These are phyloP conservation scores for Chamaecrista fasciculata DNA, from an alignment of 306 rosid species.

Conservation along the genomic window DNA sequence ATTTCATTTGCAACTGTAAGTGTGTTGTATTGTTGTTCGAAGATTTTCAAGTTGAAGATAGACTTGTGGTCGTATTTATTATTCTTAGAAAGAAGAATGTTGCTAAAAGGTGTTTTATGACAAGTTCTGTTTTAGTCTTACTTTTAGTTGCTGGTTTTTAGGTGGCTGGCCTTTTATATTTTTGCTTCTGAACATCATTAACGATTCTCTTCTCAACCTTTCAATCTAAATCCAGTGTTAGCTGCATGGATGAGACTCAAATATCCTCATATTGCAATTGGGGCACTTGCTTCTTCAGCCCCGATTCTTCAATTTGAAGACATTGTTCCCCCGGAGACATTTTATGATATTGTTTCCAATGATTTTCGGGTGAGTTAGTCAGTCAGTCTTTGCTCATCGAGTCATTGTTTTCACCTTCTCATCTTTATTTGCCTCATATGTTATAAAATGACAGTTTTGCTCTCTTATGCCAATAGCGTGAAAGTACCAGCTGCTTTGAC, in stretches of 20 bases:
- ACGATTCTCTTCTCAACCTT: not conserved
- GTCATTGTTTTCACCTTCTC: no score
- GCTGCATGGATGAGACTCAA: constrained; percentile 97
- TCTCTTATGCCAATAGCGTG: constrained; percentile 50
- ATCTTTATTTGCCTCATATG: not conserved
- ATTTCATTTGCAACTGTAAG: not conserved
- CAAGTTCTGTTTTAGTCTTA: not conserved
- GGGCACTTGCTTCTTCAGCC: constrained; percentile 90
- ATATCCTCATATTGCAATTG: constrained; percentile 82
- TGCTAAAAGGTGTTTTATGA: not conserved
- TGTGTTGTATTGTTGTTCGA: not conserved
- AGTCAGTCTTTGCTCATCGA: not conserved
- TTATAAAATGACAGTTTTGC: constrained; percentile 13
- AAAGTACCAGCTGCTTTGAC: constrained; percentile 67
- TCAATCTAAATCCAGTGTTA: constrained; percentile 51
- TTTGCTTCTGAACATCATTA: not conserved
- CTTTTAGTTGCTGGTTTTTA: not conserved
- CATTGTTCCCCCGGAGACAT: constrained; percentile 68
- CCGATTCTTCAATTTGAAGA: constrained; percentile 90
- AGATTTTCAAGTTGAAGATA: not conserved
- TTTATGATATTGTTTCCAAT: constrained; percentile 73
- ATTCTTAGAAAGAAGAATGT: not conserved
- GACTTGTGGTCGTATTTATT: not conserved
- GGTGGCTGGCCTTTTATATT: not conserved
- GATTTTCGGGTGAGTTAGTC: constrained; percentile 53